These are phyloP conservation scores for Amanita rubescens DNA, from an alignment of 768 basidiomycete genomes.

Conservation along the genomic window DNA sequence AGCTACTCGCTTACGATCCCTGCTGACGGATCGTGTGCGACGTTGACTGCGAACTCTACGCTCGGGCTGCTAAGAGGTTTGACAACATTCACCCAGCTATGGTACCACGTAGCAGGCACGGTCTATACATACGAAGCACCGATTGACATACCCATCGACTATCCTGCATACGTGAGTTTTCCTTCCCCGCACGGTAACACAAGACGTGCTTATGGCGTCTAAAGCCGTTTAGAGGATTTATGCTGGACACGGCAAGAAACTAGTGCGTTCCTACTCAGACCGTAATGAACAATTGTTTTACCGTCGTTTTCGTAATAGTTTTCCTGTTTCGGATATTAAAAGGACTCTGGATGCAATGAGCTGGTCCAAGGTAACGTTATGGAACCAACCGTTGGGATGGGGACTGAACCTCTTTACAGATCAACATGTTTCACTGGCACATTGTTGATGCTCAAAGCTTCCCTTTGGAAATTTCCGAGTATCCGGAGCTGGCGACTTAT, in stretches of 20 bases:
- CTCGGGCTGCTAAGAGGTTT: slow-evolving; percentile 67
- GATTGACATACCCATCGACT: slow-evolving; percentile 44
- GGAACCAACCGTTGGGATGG: no score
- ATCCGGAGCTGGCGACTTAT: slow-evolving; percentile 47
- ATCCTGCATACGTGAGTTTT: slow-evolving; percentile 55
- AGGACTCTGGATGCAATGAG: slow-evolving; percentile 73
- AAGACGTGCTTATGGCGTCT: not conserved
- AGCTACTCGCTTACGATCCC: slow-evolving; percentile 54
- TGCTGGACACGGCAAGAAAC: slow-evolving; percentile 77
- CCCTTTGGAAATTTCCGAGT: slow-evolving; percentile 58
- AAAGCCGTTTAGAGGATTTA: slow-evolving; percentile 67
- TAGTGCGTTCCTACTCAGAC: slow-evolving; percentile 33
- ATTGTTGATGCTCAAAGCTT: slow-evolving; percentile 77
- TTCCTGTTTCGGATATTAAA: slow-evolving; percentile 55
- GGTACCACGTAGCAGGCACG: slow-evolving; percentile 47
- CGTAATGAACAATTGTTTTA: not conserved
- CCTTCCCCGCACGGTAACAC: not conserved
- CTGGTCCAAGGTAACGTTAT: slow-evolving; percentile 48
- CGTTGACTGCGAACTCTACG: slow-evolving; percentile 52
- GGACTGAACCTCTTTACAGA: slow-evolving; percentile 23
- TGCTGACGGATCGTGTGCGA: slow-evolving; percentile 45
- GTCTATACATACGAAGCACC: slow-evolving; percentile 53
- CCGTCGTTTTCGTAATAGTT: slow-evolving; percentile 27
- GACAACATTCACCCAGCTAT: slow-evolving; percentile 67
- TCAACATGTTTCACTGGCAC: slow-evolving; percentile 83